Evolutionary conservation across 2,329 filamentous ascomycete species (phyloP), one percentile per base, ranked within the genome.

Genomic region (Aspergillus arachidicola): DNA sequence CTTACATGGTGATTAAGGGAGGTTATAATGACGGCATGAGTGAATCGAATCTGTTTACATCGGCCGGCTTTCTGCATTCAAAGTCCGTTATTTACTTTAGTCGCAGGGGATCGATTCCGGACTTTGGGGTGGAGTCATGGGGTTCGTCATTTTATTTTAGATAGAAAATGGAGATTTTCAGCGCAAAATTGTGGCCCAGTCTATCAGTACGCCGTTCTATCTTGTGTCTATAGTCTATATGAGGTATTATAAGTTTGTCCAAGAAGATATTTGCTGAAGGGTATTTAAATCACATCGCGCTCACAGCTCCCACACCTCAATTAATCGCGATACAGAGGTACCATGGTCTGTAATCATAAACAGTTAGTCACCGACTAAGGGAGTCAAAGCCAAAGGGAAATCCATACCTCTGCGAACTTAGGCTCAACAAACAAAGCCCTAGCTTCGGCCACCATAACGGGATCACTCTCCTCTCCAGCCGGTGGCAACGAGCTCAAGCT

Each of bases 371-470:
- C 43, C 38, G 1, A n/a, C n/a, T 32, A 19, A 19, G 3, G 6
- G n/a, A 19, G 10, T 46, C 21, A 48, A 32, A 21, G 9, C 53
- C 6, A 41, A 16, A 45, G 6, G 34, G 14, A 41, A 48, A 6
- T 54, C 23, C 16, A 45, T 65, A 76, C 74, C 62, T 74, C 69
- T 2, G 73, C 75, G 69, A 77, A 77, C 66, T 73, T 77, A 2
- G 76, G 76, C 67, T 78, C 75, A 41, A 78, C 64, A 67, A 78
- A 78, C 69, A 78, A 72, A 45, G 75, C 76, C 64, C 68, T 75
- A n/a, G 69, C 75, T 67, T 78, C 75, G 14, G 75, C 72, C 58
- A 77, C 73, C 68, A 75, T 68, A 30, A 73, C 68, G 3, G 65
- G 61, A 46, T 74, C 73, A 51, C 62, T 60, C 21, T 70, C 66